Evolutionary conservation across 352 stramenopile species (phyloP), one percentile per base, ranked within the genome.

Genomic region (Thalassiosira livingstoniorum): DNA sequence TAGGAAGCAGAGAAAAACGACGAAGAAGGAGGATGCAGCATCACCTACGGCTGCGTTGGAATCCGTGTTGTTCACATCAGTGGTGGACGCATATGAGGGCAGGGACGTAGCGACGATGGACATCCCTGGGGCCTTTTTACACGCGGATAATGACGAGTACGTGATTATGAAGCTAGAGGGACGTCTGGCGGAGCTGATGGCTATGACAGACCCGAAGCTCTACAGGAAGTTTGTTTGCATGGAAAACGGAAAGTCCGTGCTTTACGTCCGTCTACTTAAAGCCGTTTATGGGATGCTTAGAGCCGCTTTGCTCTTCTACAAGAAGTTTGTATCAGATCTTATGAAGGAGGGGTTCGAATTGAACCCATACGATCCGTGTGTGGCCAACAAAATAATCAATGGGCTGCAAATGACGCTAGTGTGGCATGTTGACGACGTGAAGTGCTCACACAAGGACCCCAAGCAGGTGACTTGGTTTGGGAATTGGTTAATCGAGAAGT

Each of bases 81-180:
- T 79, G 1, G 68, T 87, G 0, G 75, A 88, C 54, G 72, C 73
- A 51, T 47, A 74, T 2, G 68, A 90, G 70, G 21, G 54, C 2
- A 21, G 80, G 2, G 61, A 82, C 21, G 77, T 87, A 4, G 77
- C 64, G 2, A 78, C 70, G 2, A 13, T 42, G 0, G 83, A 90
- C 45, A 29, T 90, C 25, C 72, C 76, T 18, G 71, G 76, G n/a
- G 25, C 53, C 29, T 61, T 32, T 27, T 11, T 61, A 2, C 53
- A 61, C 13, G 34, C 53, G 53, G 10, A 35, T 15, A 61, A 21
- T 61, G 53, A 61, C 25, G 21, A 61, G 13, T 35, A 32, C 18
- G 34, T 61, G 34, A 25, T 32, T 11, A 61, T 61, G 53, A 32
- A 35, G 13, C 3, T 61, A 32, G 1, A 27, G 21, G 25, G 53